Evolutionary conservation across 495 filamentous ascomycete genomes (phyloP), one percentile per base, ranked within the genome.

Genomic region (Aspergillus conjunctus): DNA sequence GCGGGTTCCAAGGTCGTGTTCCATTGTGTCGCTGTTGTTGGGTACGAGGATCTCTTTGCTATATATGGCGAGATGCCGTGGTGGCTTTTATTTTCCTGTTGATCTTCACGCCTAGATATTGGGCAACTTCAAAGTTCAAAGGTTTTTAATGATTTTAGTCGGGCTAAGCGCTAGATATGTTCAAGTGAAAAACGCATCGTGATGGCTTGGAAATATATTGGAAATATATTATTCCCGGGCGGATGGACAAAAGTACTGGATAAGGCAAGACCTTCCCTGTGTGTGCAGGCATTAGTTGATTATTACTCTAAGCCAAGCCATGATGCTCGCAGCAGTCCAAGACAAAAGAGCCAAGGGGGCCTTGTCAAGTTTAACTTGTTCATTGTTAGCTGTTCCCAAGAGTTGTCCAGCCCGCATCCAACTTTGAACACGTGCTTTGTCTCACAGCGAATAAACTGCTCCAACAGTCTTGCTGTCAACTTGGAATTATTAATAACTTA

Each of bases 391-490:
- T 41, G 49, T 9, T 53, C 57, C 50, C 50, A 33, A 17, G 26
- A 32, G 15, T n/a, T 51, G 10, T 10, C 34, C 21, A 15, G n/a
- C 57, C 57, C 57, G 57, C 57, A 59, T 32, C 57, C 37, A 53
- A 45, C 39, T 48, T 18, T 39, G 37, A 30, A 34, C 57, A 59
- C 57, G 57, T 59, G 57, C 50, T 22, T 33, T 45, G 12, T 10
- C 11, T 18, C 18, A 1, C 20, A 41, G 37, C 33, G 34, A 51
- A 37, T 59, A 21, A 26, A 21, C 48, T 15, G 51, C 33, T 7
- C 18, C 31, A 39, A 17, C 33, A 43, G 20, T 44, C 34, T 8
- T 43, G 17, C 43, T 14, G 43, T 7, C 17, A 7, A 12, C 18
- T 18, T 7, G n/a, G n/a, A n/a, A 46, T 46, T 20, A 9, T 11